Base-by-base conservation (phyloP, 192 early-diverging fungal species). In the Dissophora ornata region DNA sequence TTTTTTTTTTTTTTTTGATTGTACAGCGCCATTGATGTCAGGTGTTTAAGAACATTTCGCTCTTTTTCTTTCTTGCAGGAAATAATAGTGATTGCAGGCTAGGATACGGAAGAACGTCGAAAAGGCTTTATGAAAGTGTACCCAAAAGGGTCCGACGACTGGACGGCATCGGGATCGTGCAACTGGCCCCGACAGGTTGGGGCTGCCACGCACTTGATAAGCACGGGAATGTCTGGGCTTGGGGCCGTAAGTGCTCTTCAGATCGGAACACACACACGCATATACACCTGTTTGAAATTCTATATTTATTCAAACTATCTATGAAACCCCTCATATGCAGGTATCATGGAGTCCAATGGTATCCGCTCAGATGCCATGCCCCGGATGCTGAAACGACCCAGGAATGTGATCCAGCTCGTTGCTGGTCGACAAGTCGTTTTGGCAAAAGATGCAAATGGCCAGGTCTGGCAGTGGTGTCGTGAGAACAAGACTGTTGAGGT, bases 381-480 rank as follows among this genome's bases (percentile, higher is more conserved):
- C 4, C 13, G 71, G 26, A 75, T 75, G 71, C 19, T 75, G n/a
- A 67, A 59, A 25, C 29, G 56, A 8, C 71, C 71, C 1, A 40
- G 42, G 15, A 55, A 67, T 24, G 71, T 75, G 9, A 50, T 67
- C 1, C 48, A 67, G 3, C 49, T 75, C 11, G 26, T 28, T 13
- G 62, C 71, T 47, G 71, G 71, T 48, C 38, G 63, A 45, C 63
- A 75, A 22, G 63, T 75, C 3, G 57, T 75, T 4, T 41, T 75
- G 29, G 71, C 71, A 6, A 53, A 48, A 8, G 71, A 75, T 44
- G 30, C 24, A 16, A 21, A 59, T 21, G 71, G 71, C 3, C 55
- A 56, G 57, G n/a, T 75, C 12, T 75, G 71, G 71, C 71, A 75
- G 44, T 75, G 71, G 71, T 75, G 71, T 34, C 55, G 71, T 0